These are phyloP conservation scores for Zasmidium cellare DNA, from an alignment of 2,329 filamentous ascomycete species.

Conservation along the genomic window DNA sequence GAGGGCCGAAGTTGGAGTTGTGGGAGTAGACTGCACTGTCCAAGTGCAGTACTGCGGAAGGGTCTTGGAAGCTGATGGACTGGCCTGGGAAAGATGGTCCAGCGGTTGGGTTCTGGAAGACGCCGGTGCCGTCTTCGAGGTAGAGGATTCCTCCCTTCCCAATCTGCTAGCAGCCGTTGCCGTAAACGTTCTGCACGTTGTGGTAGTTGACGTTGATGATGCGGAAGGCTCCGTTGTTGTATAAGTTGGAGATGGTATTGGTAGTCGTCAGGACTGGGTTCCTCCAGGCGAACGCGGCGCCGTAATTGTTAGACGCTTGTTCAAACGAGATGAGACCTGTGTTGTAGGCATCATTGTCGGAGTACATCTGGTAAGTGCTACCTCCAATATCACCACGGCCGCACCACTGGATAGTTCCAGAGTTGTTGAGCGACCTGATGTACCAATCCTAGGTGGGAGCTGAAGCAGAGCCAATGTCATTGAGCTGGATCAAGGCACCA, in stretches of 20 bases:
- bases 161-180: slow-evolving; percentile 14
- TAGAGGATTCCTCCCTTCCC: slow-evolving; percentile 9
- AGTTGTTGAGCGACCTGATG: slow-evolving; percentile 5
- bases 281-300: slow-evolving; percentile 4
- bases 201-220: slow-evolving; percentile 14
- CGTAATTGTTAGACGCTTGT: slow-evolving; percentile 8
- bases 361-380: slow-evolving; percentile 4
- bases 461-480: slow-evolving; percentile 4
- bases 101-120: slow-evolving; percentile 6
- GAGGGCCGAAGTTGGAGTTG: slow-evolving; percentile 11
- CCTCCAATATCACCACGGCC: slow-evolving; percentile 13
- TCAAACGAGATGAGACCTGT: slow-evolving; percentile 16
- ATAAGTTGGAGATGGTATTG: slow-evolving; percentile 1
- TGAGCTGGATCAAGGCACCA: slow-evolving; percentile 11
- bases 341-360: slow-evolving; percentile 1
- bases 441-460: slow-evolving; percentile 9
- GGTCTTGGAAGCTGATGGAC: slow-evolving; percentile 10
- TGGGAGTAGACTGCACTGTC: slow-evolving; percentile 7
- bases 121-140: slow-evolving; percentile 10
- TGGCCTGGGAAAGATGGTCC: slow-evolving; percentile 6
- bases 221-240: slow-evolving; percentile 17
- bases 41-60: slow-evolving; percentile 15
- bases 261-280: slow-evolving; percentile 1
- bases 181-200: slow-evolving; percentile 12
- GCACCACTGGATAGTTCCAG: slow-evolving; percentile 12